A percentile compares a stretch with the other conserved stretches of the same genome.
phyloP scores from a whole-genome alignment of 2,329 filamentous ascomycete genomes.

The Fusarium sp. region DNA sequence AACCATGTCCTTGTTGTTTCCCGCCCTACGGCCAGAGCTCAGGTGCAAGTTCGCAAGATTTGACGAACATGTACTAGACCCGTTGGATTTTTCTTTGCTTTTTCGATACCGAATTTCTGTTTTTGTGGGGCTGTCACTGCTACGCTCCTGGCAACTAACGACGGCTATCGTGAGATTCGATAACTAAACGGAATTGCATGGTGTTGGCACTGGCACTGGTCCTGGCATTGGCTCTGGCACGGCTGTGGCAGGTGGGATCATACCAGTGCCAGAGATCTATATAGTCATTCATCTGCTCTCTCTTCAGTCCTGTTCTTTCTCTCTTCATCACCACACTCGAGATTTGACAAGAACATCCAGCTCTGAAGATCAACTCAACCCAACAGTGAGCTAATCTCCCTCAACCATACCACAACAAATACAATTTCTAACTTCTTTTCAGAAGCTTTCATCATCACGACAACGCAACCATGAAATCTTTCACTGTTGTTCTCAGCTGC shows the following conservation, averaged over 20 bases:
- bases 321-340: not conserved
- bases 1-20: not conserved
- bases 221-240: not conserved
- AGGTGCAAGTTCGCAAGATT: constrained; percentile 5
- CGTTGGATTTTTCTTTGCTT: constrained; percentile 18
- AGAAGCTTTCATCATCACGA: not conserved
- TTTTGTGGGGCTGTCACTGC: constrained; percentile 19
- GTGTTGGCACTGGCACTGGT: not conserved
- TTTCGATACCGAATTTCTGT: constrained; percentile 11
- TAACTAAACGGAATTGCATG: not conserved
- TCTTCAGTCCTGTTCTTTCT: not conserved
- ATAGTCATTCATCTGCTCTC: not conserved
- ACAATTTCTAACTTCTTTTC: not conserved
- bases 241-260: not conserved
- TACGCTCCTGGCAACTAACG: constrained; percentile 1
- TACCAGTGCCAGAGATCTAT: constrained; percentile 1
- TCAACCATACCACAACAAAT: not conserved
- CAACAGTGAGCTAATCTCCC: not conserved
- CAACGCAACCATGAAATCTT: constrained; percentile 13
- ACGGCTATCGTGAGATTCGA: constrained; percentile 10
- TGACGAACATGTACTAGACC: constrained; percentile 3
- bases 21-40: not conserved
- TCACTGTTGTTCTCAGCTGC: constrained; percentile 10
- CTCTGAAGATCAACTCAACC: not conserved
- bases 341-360: not conserved